phyloP scores from a whole-genome alignment of 768 basidiomycete species.

The Artomyces pyxidatus region DNA sequence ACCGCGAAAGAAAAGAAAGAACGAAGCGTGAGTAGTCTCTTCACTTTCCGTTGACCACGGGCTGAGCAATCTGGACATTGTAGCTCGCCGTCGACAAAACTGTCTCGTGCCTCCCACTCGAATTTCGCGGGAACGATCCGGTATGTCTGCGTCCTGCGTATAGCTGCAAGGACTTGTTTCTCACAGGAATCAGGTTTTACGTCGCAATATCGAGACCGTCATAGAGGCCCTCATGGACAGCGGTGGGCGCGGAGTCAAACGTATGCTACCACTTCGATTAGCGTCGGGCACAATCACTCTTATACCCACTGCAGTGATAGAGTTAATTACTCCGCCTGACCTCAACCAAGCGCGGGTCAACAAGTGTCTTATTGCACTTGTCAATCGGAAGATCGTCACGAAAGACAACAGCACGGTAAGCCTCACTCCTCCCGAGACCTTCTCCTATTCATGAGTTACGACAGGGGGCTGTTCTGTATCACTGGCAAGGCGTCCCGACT shows the following conservation, averaged over 20 bases:
- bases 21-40: slow-evolving; percentile 42
- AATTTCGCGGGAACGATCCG: slow-evolving; percentile 85
- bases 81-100: slow-evolving; percentile 63
- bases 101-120: slow-evolving; percentile 71
- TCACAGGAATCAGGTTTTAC: slow-evolving; percentile 42
- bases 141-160: slow-evolving; percentile 34
- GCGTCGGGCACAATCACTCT: not conserved
- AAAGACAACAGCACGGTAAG: slow-evolving; percentile 51
- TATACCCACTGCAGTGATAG: slow-evolving; percentile 43
- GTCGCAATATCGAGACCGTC: slow-evolving; percentile 72
- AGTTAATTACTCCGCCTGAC: slow-evolving; percentile 72
- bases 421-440: not conserved
- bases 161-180: not conserved
- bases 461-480: slow-evolving; percentile 61
- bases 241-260: slow-evolving; percentile 49
- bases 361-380: slow-evolving; percentile 87
- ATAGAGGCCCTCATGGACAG: slow-evolving; percentile 70
- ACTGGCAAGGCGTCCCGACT: slow-evolving; percentile 50
- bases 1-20: slow-evolving; percentile 81
- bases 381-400: slow-evolving; percentile 74
- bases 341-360: slow-evolving; percentile 88
- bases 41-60: not conserved
- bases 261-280: slow-evolving; percentile 28
- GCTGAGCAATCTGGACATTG: not conserved
- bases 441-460: not conserved